Base-by-base conservation (phyloP, 2,329 filamentous ascomycete genomes). In the Calonectria pauciramosa region DNA sequence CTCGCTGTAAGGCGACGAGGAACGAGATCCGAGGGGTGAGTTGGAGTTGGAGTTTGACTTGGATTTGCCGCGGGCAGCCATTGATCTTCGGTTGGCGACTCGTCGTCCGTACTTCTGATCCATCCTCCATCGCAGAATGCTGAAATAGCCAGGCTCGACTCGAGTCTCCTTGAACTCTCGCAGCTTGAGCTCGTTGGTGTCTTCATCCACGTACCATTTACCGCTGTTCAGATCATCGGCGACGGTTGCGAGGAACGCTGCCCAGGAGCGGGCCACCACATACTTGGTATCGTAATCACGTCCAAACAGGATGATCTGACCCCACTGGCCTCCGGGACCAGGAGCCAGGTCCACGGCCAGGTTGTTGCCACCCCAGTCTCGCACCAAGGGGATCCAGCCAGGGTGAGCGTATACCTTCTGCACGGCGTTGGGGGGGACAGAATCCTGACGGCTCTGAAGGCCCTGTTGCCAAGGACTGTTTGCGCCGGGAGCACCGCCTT, bases 251-350 rank as follows among this genome's bases (percentile, higher is more conserved):
- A 99, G 87, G 83, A 99, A 96, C 13, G 94, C 91, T 20, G 93
- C 92, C 97, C 97, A 99, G 1, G 96, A 99, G 75, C 95, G 93
- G 36, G 97, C 95, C 71, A 99, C 91, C 9, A 99, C 97, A 83
- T 98, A 99, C 87, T 99, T 99, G 86, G 95, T 98, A 84, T 99
- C 97, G 86, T 98, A 99, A 87, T 99, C 97, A 75, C 97, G 95
- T 66, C 97, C 97, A 84, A 98, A 98, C 75, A 99, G 90, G 81
- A 99, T 98, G 78, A 99, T 92, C 84, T 99, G 97, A 69, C 97
- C 97, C 96, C 97, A 99, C 84, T 93, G 94, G 49, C 97, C 97
- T 60, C 91, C 91, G 13, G 96, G 95, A 3, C 97, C 97, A 28
- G 97, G 97, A 9, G 96, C 95, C 73, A 99, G 89, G 85, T 99